These are phyloP conservation scores for Jamesozyma gamospora DNA, from an alignment of 805 yeast genomes.

Conservation along the genomic window DNA sequence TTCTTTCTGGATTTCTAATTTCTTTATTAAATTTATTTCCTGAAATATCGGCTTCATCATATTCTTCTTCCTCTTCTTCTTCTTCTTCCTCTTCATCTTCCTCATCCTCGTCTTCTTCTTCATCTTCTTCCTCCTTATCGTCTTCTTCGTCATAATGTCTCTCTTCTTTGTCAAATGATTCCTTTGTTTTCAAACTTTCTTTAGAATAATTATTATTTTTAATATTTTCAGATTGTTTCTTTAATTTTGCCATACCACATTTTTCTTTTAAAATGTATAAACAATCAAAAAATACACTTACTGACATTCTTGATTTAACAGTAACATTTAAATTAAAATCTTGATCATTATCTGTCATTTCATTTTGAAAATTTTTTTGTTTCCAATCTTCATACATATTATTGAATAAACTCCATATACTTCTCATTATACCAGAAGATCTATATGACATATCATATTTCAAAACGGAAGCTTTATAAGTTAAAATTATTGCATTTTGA, in stretches of 20 bases:
- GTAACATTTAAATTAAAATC: slow-evolving; percentile 38
- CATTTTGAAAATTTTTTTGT: slow-evolving; percentile 10
- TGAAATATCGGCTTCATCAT: not conserved
- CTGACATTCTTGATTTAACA: slow-evolving; percentile 80
- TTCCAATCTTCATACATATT: slow-evolving; percentile 48
- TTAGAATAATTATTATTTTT: too few relatives aligned
- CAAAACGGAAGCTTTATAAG: slow-evolving; percentile 71
- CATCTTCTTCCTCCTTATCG: slow-evolving; percentile 14
- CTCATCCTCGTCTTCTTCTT: slow-evolving; percentile 29
- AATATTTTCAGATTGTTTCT: slow-evolving; percentile 23
- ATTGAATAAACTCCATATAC: slow-evolving; percentile 82
- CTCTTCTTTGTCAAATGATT: too few relatives aligned
- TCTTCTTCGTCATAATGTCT: not conserved
- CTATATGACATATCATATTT: slow-evolving; percentile 90
- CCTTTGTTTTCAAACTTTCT: too few relatives aligned
- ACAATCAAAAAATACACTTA: slow-evolving; percentile 86
- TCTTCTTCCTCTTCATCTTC: slow-evolving; percentile 21
- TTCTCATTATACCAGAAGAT: slow-evolving; percentile 87
- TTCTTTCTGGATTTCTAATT: slow-evolving; percentile 55
- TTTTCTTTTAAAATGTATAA: slow-evolving; percentile 75
- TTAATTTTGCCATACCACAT: slow-evolving; percentile 72
- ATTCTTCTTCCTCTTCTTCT: slow-evolving; percentile 11
- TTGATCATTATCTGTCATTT: not conserved
- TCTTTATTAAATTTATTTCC: slow-evolving; percentile 6
- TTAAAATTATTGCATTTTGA: slow-evolving; percentile 53